Evolutionary conservation across 1,284 basidiomycete species (phyloP), one percentile per base, ranked within the genome.

Genomic region (Ganoderma sp.): DNA sequence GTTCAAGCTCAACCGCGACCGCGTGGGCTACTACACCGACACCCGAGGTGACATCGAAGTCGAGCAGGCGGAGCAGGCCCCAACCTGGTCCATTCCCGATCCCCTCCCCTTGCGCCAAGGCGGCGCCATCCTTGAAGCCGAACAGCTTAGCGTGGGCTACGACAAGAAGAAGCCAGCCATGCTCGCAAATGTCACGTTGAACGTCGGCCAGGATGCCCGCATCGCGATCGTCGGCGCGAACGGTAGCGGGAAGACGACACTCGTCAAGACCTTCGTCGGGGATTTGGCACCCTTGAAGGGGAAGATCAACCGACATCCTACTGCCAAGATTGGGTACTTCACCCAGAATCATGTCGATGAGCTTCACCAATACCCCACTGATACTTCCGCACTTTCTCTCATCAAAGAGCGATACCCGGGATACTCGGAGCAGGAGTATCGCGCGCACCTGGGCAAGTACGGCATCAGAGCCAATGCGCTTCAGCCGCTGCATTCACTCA

Each of bases 1-100:
- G 12, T 92, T 91, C 81, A 92, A 91, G 78, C 81, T 91, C 45
- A 90, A 90, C 72, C 82, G 88, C 17, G 89, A 92, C 74, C 73
- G 82, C 62, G 80, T 75, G 1, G 88, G 88, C 0, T 90, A 80
- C 71, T 81, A 85, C 73, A 50, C 78, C 5, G 80, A 82, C 3
- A 79, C 74, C 22, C 82, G 89, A 39, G 81, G 74, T n/a, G 84
- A 84, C 63, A 80, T 88, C 66, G 80, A 83, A 37, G 79, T 88
- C n/a, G 84, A 86, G 34, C 81, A 81, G 32, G 74, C 77, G 8
- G 89, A 90, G 52, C 78, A 80, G 43, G 78, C 78, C 0, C 81
- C 88, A 28, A 80, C 81, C 54, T 81, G 90, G 63, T 75, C 75
- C 34, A 79, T 91, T 42, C 84, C 83, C 0, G 78, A 83, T 59